Evolutionary conservation across 169 alveolate genomes (phyloP).

Genomic region (Plasmodium fragile): DNA sequence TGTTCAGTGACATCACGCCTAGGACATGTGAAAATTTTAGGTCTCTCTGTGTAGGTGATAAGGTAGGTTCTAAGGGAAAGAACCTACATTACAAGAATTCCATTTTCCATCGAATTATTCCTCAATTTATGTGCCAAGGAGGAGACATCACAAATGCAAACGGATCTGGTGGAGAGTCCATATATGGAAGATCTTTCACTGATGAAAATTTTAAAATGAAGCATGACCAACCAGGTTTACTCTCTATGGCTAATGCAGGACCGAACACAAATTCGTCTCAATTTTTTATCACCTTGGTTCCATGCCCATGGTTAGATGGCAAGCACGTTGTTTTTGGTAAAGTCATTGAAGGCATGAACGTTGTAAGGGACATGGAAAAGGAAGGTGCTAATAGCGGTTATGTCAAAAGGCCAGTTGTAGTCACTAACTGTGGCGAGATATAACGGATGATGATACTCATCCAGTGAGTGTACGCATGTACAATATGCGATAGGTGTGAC

Average conservation of each 20-base stretch:
- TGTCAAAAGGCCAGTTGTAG: conserved; percentile 89
- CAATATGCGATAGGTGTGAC: background rate
- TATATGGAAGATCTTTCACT: conserved; percentile 95
- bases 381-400: conserved; percentile 94
- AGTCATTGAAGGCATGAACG: conserved; percentile 93
- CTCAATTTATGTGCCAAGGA: conserved; percentile 97
- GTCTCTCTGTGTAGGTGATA: conserved; percentile 94
- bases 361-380: conserved; percentile 93
- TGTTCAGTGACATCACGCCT: conserved; percentile 95
- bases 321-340: conserved; percentile 98
- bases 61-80: conserved; percentile 86
- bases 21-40: conserved; percentile 96
- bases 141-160: conserved; percentile 97
- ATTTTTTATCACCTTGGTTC: conserved; percentile 95
- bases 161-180: conserved; percentile 97
- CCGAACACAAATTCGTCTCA: conserved; percentile 98
- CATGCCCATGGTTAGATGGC: conserved; percentile 97
- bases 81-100: conserved; percentile 94
- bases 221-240: conserved; percentile 94
- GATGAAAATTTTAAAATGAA: conserved; percentile 95
- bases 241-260: conserved; percentile 98
- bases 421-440: conserved; percentile 94
- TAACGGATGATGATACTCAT: conserved; percentile 1
- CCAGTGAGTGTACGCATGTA: background rate
- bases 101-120: conserved; percentile 96